Percentiles rank a stretch among this genome's conserved stretches.
These are phyloP conservation scores for Backusella sp. DNA, from an alignment of 192 early-diverging fungal species.

Conservation along the genomic window DNA sequence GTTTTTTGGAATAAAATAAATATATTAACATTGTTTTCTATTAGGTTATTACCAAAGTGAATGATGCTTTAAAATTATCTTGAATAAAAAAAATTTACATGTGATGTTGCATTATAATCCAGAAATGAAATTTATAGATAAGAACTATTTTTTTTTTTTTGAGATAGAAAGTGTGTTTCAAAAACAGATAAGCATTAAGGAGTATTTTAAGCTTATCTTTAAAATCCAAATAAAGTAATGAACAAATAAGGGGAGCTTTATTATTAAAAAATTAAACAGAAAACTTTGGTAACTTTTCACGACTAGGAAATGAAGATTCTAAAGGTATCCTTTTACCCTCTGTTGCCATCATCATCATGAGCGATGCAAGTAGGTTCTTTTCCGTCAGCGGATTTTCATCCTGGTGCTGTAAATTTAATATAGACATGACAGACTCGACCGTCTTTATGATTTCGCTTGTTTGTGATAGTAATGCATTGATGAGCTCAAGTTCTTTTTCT, in stretches of 20 bases:
- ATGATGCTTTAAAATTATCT: not conserved
- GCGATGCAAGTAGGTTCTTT: not conserved
- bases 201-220: not conserved
- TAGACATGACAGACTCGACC: not conserved
- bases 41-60: not conserved
- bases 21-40: too few species aligned
- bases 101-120: not conserved
- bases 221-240: not conserved
- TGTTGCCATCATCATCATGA: conserved; percentile 6
- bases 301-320: not conserved
- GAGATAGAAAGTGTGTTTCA: not conserved
- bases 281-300: not conserved
- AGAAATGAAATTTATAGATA: not conserved
- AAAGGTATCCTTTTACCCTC: not conserved
- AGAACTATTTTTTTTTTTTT: not conserved
- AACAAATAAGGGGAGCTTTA: not conserved
- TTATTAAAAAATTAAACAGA: not conserved
- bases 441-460: conserved; percentile 1
- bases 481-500: conserved; percentile 9
- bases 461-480: conserved; percentile 7
- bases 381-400: not conserved
- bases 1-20: too few species aligned
- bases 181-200: not conserved
- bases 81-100: not conserved
- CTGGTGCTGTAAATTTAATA: not conserved